phyloP scores from a whole-genome alignment of 2,329 filamentous ascomycete genomes.

The Zarea fungicola region DNA sequence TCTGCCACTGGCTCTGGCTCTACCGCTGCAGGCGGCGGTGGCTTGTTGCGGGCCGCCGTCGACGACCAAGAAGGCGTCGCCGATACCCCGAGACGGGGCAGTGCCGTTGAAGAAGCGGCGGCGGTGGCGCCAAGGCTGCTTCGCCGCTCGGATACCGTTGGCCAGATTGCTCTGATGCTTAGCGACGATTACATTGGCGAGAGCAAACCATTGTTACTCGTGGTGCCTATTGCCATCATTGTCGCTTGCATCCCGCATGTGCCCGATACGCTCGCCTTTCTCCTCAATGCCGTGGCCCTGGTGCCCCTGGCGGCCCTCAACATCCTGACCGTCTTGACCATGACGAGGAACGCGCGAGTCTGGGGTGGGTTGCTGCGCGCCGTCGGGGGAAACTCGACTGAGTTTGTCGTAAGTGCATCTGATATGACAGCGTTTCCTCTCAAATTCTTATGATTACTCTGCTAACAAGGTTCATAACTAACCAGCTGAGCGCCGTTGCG shows the following conservation, averaged over 20 bases:
- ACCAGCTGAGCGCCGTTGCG: constrained; percentile 8
- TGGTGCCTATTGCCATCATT: constrained; percentile 10
- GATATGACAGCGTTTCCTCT: too few relatives aligned
- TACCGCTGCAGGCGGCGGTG: too few relatives aligned
- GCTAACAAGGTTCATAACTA: too few relatives aligned
- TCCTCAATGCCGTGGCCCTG: constrained; percentile 13
- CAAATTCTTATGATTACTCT: too few relatives aligned
- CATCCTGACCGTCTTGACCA: constrained; percentile 12
- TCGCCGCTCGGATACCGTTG: constrained; percentile 11
- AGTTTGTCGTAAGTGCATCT: constrained; percentile 14
- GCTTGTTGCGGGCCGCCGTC: too few relatives aligned
- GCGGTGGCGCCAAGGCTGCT: background rate
- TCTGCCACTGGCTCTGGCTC: too few relatives aligned
- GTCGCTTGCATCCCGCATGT: constrained; percentile 1
- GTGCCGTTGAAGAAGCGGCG: too few relatives aligned
- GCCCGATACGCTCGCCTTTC: constrained; percentile 6
- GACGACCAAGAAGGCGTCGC: too few relatives aligned
- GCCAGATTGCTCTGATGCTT: constrained; percentile 12
- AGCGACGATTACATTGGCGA: constrained; percentile 14
- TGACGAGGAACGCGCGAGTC: constrained; percentile 10
- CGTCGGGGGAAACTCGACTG: constrained; percentile 14
- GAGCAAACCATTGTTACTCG: constrained; percentile 14
- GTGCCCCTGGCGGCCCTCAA: constrained; percentile 15
- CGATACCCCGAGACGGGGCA: background rate
- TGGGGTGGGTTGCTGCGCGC: constrained; percentile 14